A percentile compares a stretch with the other conserved stretches of the same genome.
These are phyloP conservation scores for Xenosphaeropsis pyriputrescens DNA, from an alignment of 2,329 filamentous ascomycete species.

Conservation along the genomic window DNA sequence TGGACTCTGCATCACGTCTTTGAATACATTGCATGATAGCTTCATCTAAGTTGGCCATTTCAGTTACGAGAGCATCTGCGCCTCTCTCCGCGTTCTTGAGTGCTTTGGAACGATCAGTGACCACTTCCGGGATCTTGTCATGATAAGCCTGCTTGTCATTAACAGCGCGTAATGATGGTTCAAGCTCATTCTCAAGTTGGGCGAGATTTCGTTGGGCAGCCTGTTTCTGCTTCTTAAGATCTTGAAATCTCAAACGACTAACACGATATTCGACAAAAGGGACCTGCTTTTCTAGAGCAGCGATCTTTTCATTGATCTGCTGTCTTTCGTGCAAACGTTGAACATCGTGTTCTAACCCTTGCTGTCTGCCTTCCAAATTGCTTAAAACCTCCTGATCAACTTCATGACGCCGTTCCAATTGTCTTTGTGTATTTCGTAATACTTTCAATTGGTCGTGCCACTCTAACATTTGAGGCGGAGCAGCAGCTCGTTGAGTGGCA, in stretches of 20 bases:
- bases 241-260: constrained; percentile 28
- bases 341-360: constrained; percentile 63
- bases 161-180: constrained; percentile 56
- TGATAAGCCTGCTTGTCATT: constrained; percentile 57
- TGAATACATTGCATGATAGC: constrained; percentile 16
- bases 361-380: constrained; percentile 58
- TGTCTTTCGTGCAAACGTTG: constrained; percentile 67
- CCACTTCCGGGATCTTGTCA: constrained; percentile 36
- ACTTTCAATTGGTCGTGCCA: constrained; percentile 65
- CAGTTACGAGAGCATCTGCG: constrained; percentile 26
- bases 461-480: constrained; percentile 62
- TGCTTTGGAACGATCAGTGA: constrained; percentile 35
- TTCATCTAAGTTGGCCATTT: constrained; percentile 25
- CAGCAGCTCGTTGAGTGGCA: constrained; percentile 80
- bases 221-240: constrained; percentile 39
- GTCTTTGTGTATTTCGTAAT: constrained; percentile 55
- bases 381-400: constrained; percentile 46
- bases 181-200: constrained; percentile 42
- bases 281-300: constrained; percentile 48
- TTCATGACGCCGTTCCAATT: constrained; percentile 39
- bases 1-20: constrained; percentile 33
- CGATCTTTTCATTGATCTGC: constrained; percentile 47
- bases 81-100: constrained; percentile 38
- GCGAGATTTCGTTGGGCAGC: constrained; percentile 40
- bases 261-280: constrained; percentile 51